Base-by-base conservation (phyloP, 305 asterid genomes). In the Ajuga reptans region DNA sequence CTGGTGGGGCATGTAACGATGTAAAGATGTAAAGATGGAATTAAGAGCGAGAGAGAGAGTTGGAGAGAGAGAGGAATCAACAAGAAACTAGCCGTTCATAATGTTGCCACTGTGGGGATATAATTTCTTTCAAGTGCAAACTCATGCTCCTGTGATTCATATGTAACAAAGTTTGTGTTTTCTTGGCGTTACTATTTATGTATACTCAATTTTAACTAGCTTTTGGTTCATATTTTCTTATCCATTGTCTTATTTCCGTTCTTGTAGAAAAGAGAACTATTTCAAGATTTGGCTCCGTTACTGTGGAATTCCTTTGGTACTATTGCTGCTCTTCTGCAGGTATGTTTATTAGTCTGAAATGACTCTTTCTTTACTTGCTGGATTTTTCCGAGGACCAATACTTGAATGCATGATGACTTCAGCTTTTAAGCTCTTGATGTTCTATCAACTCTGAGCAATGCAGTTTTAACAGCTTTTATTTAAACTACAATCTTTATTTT, bases 251-350 rank as follows among this genome's bases (percentile, higher is more conserved):
- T 72, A 68, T 78, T 76, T 68, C 52, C 33, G 8, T 76, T 63
- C 63, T 50, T 75, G 63, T 74, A 92, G 98, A 92, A 86, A 87
- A 84, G 97, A 53, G 98, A 90, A 73, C 61, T 84, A 50, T 92
- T 90, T 80, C 96, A 86, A 84, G 98, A 92, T 72, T 88, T 92
- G 80, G 97, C 97, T 54, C 98, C 97, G 14, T 53, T 86, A 68
- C 84, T 92, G 29, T 92, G 98, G 97, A 82, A 92, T 75, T 86
- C 98, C 43, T 90, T 88, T 42, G 98, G 98, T 47, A 90, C 93
- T 54, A 73, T 87, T 70, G 98, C 98, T 66, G 95, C 97, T 33
- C 96, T 92, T 74, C 83, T 92, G 76, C 98, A 92, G 96, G 98
- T 92, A 83, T 56, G 79, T 36, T 58, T 67, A 10, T 27, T 73